Evolutionary conservation across 108 stramenopile genomes (phyloP), one percentile per base, ranked within the genome.

Genomic region (Aurantiochytrium sp.): DNA sequence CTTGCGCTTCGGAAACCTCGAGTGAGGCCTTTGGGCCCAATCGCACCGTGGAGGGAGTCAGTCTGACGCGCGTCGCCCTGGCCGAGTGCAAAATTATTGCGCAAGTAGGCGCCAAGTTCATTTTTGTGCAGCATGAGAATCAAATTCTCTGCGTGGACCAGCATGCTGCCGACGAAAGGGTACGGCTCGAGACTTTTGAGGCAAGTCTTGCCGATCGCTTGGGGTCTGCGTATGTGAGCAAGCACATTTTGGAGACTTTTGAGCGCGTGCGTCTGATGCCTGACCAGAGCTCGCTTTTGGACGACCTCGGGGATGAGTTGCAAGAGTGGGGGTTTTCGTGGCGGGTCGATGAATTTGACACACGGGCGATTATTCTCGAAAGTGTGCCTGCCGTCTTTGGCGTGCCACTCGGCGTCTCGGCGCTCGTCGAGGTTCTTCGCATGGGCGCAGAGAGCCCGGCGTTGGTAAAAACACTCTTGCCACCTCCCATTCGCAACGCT

Each of bases 121-220:
- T 83, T 23, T 53, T 83, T 4, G 49, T 83, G 12, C 76, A 53
- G 25, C 45, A 83, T 35, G 76, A 53, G 12, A 6, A n/a, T 8
- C 76, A 83, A 23, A 18, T 89, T 23, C 35, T 89, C 5, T 89
- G 72, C 53, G 29, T 89, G 10, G 88, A 89, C 44, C 88, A 89
- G 60, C 88, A 89, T 69, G 88, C 88, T 72, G 88, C 88, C 4
- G 88, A 89, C 43, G 88, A 89, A 28, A 14, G 88, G 12, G 69
- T 89, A 23, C 60, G 88, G 1, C 60, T 89, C 5, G 88, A 89
- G 23, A 44, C 42, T 5, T 58, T 89, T 5, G 88, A 89, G 14
- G 88, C 10, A 5, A 19, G 12, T 18, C 69, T 89, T 5, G 69
- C n/a, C 18, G 53, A 28, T 5, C 14, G 25, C 29, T 16, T 19